A percentile compares a stretch with the other conserved stretches of the same genome.
These are phyloP conservation scores for Amanita thiersii DNA, from an alignment of 768 basidiomycete genomes.

Conservation along the genomic window DNA sequence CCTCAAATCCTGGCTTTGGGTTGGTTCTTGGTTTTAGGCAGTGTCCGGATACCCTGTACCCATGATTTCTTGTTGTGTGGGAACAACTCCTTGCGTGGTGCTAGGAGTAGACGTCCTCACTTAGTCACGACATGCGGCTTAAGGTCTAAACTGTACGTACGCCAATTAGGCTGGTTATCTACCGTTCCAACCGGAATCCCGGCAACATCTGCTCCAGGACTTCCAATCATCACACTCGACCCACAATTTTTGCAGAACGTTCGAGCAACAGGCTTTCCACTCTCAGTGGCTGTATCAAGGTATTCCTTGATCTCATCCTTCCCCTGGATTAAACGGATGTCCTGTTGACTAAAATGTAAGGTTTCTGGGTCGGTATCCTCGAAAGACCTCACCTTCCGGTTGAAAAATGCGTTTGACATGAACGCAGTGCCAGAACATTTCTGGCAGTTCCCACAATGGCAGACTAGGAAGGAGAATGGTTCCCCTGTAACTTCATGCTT, in stretches of 20 bases:
- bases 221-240: constrained; percentile 17
- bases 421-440: constrained; percentile 23
- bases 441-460: constrained; percentile 27
- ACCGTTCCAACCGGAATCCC: constrained; percentile 17
- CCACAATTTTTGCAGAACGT: constrained; percentile 25
- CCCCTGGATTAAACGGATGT: constrained; percentile 18
- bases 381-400: constrained; percentile 15
- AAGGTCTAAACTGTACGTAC: constrained; percentile 13
- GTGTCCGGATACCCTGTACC: constrained; percentile 17
- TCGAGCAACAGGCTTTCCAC: constrained; percentile 18
- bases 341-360: constrained; percentile 9
- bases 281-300: constrained; percentile 18
- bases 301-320: constrained; percentile 16
- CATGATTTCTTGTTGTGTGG: constrained; percentile 11
- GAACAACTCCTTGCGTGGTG: constrained; percentile 16
- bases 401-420: constrained; percentile 23
- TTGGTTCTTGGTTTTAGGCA: constrained; percentile 7
- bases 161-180: constrained; percentile 16
- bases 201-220: constrained; percentile 14
- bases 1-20: no score
- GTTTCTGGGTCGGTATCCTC: not conserved
- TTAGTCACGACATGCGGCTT: constrained; percentile 5
- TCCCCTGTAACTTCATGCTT: constrained; percentile 18
- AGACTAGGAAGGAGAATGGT: constrained; percentile 22
- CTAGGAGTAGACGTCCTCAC: constrained; percentile 10